Conservation (phyloP, 352 stramenopile species). For the Globisporangium nodosum region DNA sequence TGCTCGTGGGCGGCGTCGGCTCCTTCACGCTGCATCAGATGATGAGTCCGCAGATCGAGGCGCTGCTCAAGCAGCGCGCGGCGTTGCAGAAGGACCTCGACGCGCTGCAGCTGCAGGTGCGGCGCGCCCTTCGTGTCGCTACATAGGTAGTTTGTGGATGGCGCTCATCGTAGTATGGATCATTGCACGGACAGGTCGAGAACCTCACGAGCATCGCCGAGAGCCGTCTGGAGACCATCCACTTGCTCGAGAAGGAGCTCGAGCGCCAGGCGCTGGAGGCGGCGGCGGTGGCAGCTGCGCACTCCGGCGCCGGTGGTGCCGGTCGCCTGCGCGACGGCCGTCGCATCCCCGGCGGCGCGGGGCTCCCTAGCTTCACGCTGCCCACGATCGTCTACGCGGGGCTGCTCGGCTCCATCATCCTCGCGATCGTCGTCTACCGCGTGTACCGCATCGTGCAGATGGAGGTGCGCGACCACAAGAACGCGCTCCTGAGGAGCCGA, state of each 20-base stretch:
- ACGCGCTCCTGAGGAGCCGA: neutral
- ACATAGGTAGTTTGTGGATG: neutral
- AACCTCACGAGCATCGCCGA: slow-evolving; percentile 67
- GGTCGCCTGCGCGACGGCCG: slow-evolving; percentile 6
- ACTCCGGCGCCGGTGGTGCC: slow-evolving; percentile 3
- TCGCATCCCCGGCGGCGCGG: neutral
- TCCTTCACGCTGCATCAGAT: slow-evolving; percentile 72
- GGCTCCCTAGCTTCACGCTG: slow-evolving; percentile 20
- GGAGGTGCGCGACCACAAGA: slow-evolving; percentile 29
- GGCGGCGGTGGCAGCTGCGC: slow-evolving; percentile 23
- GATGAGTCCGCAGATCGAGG: slow-evolving; percentile 71
- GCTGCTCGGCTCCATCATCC: slow-evolving; percentile 36
- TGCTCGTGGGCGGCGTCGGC: slow-evolving; percentile 51
- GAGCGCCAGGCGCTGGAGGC: slow-evolving; percentile 55
- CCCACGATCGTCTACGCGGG: slow-evolving; percentile 50
- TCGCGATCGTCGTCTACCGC: slow-evolving; percentile 41
- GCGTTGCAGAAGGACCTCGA: slow-evolving; percentile 47
- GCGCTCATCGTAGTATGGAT: neutral
- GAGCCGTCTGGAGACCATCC: slow-evolving; percentile 62
- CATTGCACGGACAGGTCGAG: slow-evolving; percentile 26
- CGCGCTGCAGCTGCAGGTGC: slow-evolving; percentile 39
- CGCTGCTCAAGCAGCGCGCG: slow-evolving; percentile 51
- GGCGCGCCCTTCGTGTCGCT: neutral
- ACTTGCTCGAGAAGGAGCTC: slow-evolving; percentile 65
- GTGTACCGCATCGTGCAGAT: slow-evolving; percentile 44